Base-by-base conservation (phyloP, 805 yeast genomes). In the Saccharomyces eubayanus region DNA sequence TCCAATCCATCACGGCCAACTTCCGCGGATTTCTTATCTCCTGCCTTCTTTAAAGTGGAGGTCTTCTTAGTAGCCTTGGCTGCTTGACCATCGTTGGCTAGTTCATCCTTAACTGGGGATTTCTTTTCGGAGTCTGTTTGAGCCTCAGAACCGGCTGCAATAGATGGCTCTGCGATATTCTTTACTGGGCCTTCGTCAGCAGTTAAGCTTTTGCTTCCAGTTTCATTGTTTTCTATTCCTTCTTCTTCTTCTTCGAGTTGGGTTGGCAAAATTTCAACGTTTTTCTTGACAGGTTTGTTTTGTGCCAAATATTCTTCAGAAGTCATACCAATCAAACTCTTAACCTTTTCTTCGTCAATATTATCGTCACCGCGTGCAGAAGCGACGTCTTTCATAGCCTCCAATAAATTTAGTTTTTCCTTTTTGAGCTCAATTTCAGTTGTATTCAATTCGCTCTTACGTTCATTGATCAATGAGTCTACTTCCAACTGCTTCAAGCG, bases 341-440 rank as follows among this genome's bases (percentile, higher is more conserved):
- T 69, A 9, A 68, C 65, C 50, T 62, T 68, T 12, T 60, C 65
- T 47, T 67, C 71, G 48, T 66, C 71, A 31, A 69, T 55, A 48
- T 61, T 55, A 14, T 59, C 61, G 31, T 63, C 69, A 45, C 70
- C 70, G 24, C 61, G 61, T n/a, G 67, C 68, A 60, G 75, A 77
- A 11, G 78, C 70, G 50, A 74, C 67, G 46, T 69, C 61, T 57
- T 68, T 69, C 68, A 75, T 77, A 45, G 71, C 70, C 10, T 70
- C 70, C 28, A 68, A 55, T 55, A 41, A 62, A 60, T 27, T 60
- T 24, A 58, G 66, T 60, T 66, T 72, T 60, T 64, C 72, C 63
- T 60, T 71, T 57, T 69, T 73, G 53, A 74, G 57, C 48, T 68
- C 72, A 43, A 73, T 58, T 50, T 72, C 72, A 5, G 71, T 61